A percentile compares a stretch with the other conserved stretches of the same genome.
Evolutionary conservation across 2,329 filamentous ascomycete genomes (phyloP).

Genomic region (Onygena corvina): DNA sequence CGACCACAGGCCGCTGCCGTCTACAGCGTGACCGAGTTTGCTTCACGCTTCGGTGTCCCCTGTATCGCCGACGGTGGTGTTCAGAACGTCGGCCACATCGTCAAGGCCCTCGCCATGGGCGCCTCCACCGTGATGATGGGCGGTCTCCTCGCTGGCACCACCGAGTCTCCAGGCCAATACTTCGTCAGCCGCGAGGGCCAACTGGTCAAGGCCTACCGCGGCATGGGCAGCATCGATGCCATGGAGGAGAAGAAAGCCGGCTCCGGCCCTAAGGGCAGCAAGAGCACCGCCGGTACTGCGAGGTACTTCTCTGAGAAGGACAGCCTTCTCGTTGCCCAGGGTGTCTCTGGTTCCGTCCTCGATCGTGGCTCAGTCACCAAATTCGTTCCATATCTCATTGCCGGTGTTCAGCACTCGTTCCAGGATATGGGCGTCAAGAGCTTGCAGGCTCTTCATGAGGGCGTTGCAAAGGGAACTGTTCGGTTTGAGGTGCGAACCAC

Average conservation of each 20-base stretch:
- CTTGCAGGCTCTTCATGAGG: slow-evolving; percentile 61
- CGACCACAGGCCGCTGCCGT: slow-evolving; percentile 91
- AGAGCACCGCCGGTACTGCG: slow-evolving; percentile 83
- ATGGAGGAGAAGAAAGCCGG: slow-evolving; percentile 99
- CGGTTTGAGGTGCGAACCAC: slow-evolving; percentile 91
- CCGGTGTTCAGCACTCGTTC: slow-evolving; percentile 92
- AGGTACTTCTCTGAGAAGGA: slow-evolving; percentile 98
- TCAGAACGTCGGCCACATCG: slow-evolving; percentile 97
- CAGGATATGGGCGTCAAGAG: slow-evolving; percentile 88
- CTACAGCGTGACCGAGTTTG: slow-evolving; percentile 78
- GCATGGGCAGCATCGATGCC: slow-evolving; percentile 96
- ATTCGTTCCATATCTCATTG: slow-evolving; percentile 90
- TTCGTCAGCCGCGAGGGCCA: slow-evolving; percentile 94
- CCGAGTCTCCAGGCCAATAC: slow-evolving; percentile 91
- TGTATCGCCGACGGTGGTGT: slow-evolving; percentile 97
- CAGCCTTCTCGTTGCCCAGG: slow-evolving; percentile 86
- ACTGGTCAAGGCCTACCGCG: slow-evolving; percentile 97
- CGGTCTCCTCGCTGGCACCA: slow-evolving; percentile 89
- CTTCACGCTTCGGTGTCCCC: slow-evolving; percentile 84
- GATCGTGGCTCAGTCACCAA: slow-evolving; percentile 67
- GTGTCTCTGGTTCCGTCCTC: slow-evolving; percentile 63
- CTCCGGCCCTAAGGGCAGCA: slow-evolving; percentile 49
- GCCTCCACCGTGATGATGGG: slow-evolving; percentile 99
- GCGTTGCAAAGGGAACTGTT: slow-evolving; percentile 60
- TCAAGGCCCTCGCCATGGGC: slow-evolving; percentile 91